Conservation (phyloP, 495 filamentous ascomycete genomes). For the Thozetella sp. region DNA sequence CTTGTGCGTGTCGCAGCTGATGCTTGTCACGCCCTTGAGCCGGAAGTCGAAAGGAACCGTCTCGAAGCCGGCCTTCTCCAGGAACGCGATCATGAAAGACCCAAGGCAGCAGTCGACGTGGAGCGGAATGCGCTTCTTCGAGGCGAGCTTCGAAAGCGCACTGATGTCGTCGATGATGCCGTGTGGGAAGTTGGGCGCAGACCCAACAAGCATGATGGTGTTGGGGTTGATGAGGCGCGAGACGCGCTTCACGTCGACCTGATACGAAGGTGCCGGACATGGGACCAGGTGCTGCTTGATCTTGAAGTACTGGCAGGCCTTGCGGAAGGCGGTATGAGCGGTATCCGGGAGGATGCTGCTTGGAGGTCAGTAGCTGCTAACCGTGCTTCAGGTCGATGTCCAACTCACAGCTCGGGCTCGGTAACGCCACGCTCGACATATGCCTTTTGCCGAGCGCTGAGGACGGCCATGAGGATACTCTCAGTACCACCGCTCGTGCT, state of each 20-base stretch:
- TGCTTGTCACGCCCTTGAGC: slow-evolving; percentile 89
- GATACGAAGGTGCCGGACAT: slow-evolving; percentile 83
- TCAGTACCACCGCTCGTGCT: slow-evolving; percentile 94
- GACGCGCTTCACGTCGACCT: slow-evolving; percentile 76
- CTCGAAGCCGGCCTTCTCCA: slow-evolving; percentile 88
- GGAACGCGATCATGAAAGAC: slow-evolving; percentile 90
- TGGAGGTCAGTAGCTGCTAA: slow-evolving; percentile 1
- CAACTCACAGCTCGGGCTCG: slow-evolving; percentile 87
- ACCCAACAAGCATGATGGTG: slow-evolving; percentile 94
- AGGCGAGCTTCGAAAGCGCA: slow-evolving; percentile 80
- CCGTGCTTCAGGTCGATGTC: too few relatives aligned
- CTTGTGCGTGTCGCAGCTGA: slow-evolving; percentile 97
- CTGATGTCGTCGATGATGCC: slow-evolving; percentile 96
- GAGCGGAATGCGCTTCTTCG: slow-evolving; percentile 76
- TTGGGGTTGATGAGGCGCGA: slow-evolving; percentile 91
- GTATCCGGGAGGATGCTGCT: slow-evolving; percentile 89
- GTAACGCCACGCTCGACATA: slow-evolving; percentile 81
- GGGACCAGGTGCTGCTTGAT: slow-evolving; percentile 91
- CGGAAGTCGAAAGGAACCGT: slow-evolving; percentile 90
- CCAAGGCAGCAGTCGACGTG: slow-evolving; percentile 98
- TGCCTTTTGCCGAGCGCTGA: slow-evolving; percentile 87
- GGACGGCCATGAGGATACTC: slow-evolving; percentile 92
- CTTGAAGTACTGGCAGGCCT: slow-evolving; percentile 91
- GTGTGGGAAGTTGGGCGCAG: slow-evolving; percentile 96
- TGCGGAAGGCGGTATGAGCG: slow-evolving; percentile 93